These are phyloP conservation scores for Fusarium beomiforme DNA, from an alignment of 2,329 filamentous ascomycete genomes.

Conservation along the genomic window DNA sequence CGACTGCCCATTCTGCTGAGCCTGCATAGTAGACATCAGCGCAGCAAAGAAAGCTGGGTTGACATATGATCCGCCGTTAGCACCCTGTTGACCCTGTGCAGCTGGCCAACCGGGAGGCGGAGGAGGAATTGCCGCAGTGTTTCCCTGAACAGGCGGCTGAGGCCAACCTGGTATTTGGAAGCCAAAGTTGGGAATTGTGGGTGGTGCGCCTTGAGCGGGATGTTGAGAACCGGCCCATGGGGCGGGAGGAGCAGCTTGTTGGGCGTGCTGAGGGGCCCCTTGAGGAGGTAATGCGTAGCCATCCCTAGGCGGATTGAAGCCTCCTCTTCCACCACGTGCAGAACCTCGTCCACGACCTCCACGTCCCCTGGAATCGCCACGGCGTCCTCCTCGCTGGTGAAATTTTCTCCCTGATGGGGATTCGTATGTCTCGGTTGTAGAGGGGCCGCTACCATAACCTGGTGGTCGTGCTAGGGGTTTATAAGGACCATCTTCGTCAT, in stretches of 20 bases:
- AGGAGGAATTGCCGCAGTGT: conserved; percentile 52
- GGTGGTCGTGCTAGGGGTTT: conserved; percentile 75
- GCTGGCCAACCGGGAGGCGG: conserved; percentile 52
- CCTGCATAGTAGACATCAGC: conserved; percentile 57
- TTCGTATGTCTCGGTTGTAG: conserved; percentile 52
- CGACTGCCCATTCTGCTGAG: conserved; percentile 45
- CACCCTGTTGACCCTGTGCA: conserved; percentile 45
- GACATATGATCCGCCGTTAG: conserved; percentile 58
- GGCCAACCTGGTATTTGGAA: conserved; percentile 59
- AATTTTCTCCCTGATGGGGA: conserved; percentile 45
- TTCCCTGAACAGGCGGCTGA: conserved; percentile 41
- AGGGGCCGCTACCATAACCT: conserved; percentile 65
- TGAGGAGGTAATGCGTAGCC: conserved; percentile 56
- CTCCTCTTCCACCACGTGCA: conserved; percentile 53
- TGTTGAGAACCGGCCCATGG: conserved; percentile 29
- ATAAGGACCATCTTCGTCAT: conserved; percentile 75
- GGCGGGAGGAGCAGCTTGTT: conserved; percentile 42
- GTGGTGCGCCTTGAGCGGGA: conserved; percentile 29
- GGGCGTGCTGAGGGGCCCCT: conserved; percentile 43
- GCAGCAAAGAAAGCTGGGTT: conserved; percentile 68
- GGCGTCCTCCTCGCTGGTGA: conserved; percentile 53
- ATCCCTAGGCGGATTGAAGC: conserved; percentile 45
- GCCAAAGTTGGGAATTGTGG: conserved; percentile 49
- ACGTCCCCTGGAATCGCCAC: conserved; percentile 58
- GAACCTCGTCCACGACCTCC: conserved; percentile 55